A percentile compares a stretch with the other conserved stretches of the same genome.
Evolutionary conservation across 306 rosid species (phyloP).

Genomic region (Nissolia schottii): DNA sequence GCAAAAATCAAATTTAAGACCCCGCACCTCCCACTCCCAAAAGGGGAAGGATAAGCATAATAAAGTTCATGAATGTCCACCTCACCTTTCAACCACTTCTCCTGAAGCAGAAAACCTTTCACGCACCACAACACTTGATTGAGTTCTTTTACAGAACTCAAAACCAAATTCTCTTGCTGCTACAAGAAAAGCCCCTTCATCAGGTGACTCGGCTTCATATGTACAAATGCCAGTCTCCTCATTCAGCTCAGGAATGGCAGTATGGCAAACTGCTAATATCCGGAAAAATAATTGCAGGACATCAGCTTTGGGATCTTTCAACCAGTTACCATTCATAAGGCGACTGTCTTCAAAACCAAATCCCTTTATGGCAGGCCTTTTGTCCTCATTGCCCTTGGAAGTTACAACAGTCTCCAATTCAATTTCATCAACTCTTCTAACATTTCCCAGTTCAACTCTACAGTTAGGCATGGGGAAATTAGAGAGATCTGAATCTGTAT

Average conservation of each 20-base stretch:
- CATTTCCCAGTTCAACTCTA: conserved; percentile 29
- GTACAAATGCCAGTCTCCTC: conserved; percentile 68
- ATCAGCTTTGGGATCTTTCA: conserved; percentile 57
- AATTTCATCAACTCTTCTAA: conserved; percentile 45
- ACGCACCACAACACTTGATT: conserved; percentile 58
- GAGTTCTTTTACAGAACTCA: conserved; percentile 85
- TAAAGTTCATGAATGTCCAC: conserved; percentile 8
- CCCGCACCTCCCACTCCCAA: conserved; percentile 32
- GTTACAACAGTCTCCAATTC: conserved; percentile 66
- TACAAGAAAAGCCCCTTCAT: conserved; percentile 95
- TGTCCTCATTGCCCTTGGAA: conserved; percentile 39
- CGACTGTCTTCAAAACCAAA: conserved; percentile 88
- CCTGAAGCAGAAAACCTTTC: conserved; percentile 56
- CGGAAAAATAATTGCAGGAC: conserved; percentile 65
- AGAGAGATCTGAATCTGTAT: conserved; percentile 43
- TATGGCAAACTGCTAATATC: conserved; percentile 89
- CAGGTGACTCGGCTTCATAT: conserved; percentile 98
- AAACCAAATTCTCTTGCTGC: conserved; percentile 97
- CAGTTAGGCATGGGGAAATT: conserved; percentile 40
- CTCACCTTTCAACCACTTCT: conserved; percentile 72
- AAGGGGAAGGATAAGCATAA: not conserved
- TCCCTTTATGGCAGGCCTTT: conserved; percentile 63
- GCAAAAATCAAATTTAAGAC: conserved; percentile 22
- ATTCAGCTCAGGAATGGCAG: conserved; percentile 87
- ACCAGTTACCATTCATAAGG: conserved; percentile 79